Evolutionary conservation across 805 yeast species (phyloP), one percentile per base, ranked within the genome.

Genomic region (Barnettozyma sucrosica): DNA sequence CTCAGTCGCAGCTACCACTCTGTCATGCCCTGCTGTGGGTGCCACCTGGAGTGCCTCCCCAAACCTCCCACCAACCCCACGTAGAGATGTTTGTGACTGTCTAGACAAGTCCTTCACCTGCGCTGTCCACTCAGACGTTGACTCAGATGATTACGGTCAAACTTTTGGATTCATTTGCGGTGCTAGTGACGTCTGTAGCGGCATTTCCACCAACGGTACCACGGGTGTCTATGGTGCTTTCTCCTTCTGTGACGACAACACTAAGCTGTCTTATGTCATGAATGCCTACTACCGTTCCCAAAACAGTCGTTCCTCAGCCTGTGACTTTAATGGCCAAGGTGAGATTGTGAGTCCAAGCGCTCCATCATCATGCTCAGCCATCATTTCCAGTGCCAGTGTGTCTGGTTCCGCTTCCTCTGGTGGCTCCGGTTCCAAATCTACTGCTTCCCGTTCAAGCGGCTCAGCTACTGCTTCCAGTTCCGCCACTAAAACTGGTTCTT

Each of bases 51-150:
- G 64, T 53, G 93, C 90, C 19, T 66, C 83, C 13, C 71, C 83
- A 21, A 66, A 64, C 13, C 73, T 87, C 58, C 95, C 95, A 36
- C 93, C 92, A 56, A 80, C 90, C 32, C 95, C 95, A 44, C 73
- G 83, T 55, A 65, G 75, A 55, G 74, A 66, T 41, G 75, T 77
- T 42, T 87, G 95, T 69, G 74, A 75, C 54, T 87, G 95, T 70
- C 54, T 83, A 46, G 58, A 66, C 32, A 51, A 61, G 20, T 68
- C 85, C 5, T 71, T 79, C 38, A 52, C 58, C n/a, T 87, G 95
- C 71, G 81, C 76, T 32, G 76, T 86, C 41, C 57, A 70, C 23
- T 72, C 65, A 56, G 68, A 66, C 53, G 86, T 84, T 40, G 69
- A 68, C 47, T 49, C 54, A 4, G 66, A 70, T 1, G 82, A 83